Conservation (phyloP, 225 moss, liverwort and hornwort species). For the Rhytidiadelphus loreus region DNA sequence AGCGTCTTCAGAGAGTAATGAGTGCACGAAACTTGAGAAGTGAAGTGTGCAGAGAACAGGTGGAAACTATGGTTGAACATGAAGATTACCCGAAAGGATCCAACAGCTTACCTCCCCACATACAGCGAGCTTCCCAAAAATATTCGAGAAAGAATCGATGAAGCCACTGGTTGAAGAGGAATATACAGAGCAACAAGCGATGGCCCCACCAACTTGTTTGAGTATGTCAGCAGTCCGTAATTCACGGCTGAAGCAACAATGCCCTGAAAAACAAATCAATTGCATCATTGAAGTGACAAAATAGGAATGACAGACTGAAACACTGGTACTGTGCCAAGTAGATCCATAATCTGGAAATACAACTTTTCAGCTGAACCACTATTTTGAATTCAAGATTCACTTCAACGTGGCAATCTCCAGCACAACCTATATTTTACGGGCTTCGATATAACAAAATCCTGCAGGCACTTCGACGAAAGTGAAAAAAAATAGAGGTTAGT, state of each 20-base stretch:
- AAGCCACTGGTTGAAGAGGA: slow-evolving; percentile 78
- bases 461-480: background rate
- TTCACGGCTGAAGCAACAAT: slow-evolving; percentile 81
- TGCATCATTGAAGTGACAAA: background rate
- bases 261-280: slow-evolving; percentile 39
- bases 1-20: background rate
- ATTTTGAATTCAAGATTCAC: background rate
- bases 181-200: slow-evolving; percentile 77
- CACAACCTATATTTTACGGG: background rate
- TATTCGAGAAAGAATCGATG: slow-evolving; percentile 63
- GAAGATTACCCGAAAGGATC: background rate
- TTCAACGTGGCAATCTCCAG: background rate
- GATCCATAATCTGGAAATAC: background rate
- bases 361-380: background rate
- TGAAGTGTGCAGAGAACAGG: background rate
- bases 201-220: slow-evolving; percentile 84
- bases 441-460: background rate
- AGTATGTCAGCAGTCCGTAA: slow-evolving; percentile 68
- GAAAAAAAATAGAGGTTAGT: background rate
- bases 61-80: background rate
- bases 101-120: slow-evolving; percentile 61
- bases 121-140: slow-evolving; percentile 78
- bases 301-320: background rate
- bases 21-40: background rate
- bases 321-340: background rate